phyloP scores from a whole-genome alignment of 139 green algal species.

The Eudorina sp. region DNA sequence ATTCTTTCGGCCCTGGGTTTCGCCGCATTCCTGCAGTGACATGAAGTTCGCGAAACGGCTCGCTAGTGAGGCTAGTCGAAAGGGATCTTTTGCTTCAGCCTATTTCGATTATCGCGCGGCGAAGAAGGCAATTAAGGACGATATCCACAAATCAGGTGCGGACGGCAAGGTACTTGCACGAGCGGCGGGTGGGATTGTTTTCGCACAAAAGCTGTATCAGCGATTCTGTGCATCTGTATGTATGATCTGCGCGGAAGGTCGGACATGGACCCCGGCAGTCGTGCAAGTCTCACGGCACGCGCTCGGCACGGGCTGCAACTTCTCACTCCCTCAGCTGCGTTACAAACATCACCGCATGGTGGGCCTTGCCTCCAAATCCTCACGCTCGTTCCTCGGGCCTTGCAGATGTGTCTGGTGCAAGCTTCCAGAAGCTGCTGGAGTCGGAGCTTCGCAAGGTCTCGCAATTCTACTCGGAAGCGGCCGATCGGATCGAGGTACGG shows the following conservation, averaged over 20 bases:
- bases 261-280: too few relatives aligned
- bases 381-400: too few relatives aligned
- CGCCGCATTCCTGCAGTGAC: not conserved
- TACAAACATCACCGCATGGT: too few relatives aligned
- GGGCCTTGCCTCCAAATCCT: too few relatives aligned
- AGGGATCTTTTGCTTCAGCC: not conserved
- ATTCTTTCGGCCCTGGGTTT: not conserved
- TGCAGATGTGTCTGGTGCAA: slow-evolving; percentile 11
- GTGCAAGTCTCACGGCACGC: too few relatives aligned
- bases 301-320: too few relatives aligned
- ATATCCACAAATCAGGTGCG: slow-evolving; percentile 21
- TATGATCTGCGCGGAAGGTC: too few relatives aligned
- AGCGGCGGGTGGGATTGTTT: too few relatives aligned
- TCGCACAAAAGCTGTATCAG: too few relatives aligned
- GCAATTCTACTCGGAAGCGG: slow-evolving; percentile 32
- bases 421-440: slow-evolving; percentile 10
- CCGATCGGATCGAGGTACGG: slow-evolving; percentile 22
- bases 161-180: too few relatives aligned
- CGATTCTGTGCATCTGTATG: too few relatives aligned
- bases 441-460: slow-evolving; percentile 40
- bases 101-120: slow-evolving; percentile 37
- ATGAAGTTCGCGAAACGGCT: slow-evolving; percentile 56
- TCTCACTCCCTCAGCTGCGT: too few relatives aligned
- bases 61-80: slow-evolving; percentile 2
- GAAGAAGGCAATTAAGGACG: slow-evolving; percentile 44